These are phyloP conservation scores for Serendipita sp. DNA, from an alignment of 768 basidiomycete genomes.

Conservation along the genomic window DNA sequence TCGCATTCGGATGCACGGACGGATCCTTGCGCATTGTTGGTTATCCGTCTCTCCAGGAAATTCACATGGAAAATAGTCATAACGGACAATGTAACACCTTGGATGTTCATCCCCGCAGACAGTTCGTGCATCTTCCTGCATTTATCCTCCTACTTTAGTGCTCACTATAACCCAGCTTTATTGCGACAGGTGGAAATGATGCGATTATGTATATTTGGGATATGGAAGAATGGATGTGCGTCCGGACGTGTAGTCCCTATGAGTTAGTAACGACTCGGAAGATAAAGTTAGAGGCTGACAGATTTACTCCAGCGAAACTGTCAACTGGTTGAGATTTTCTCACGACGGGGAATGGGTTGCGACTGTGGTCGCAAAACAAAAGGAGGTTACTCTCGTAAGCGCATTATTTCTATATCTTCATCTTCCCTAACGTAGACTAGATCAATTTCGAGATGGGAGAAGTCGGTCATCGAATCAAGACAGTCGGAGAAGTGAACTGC, in stretches of 20 bases:
- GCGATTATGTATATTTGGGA: conserved; percentile 75
- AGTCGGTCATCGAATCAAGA: conserved; percentile 60
- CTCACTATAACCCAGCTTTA: conserved; percentile 29
- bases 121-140: conserved; percentile 21
- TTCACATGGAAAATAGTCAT: conserved; percentile 54
- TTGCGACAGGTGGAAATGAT: conserved; percentile 66
- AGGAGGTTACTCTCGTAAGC: conserved; percentile 56
- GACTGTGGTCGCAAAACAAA: conserved; percentile 55
- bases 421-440: background rate
- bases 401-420: background rate
- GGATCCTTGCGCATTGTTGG: conserved; percentile 51
- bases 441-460: conserved; percentile 34
- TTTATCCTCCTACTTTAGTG: background rate
- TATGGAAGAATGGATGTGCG: conserved; percentile 62
- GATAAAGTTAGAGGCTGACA: background rate
- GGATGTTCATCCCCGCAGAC: conserved; percentile 65
- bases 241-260: conserved; percentile 59
- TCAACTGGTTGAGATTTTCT: conserved; percentile 62
- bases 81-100: conserved; percentile 65
- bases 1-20: conserved; percentile 44
- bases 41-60: conserved; percentile 41
- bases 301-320: conserved; percentile 32
- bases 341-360: conserved; percentile 73
- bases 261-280: conserved; percentile 36
- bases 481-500: conserved; percentile 53